Evolutionary conservation across 2,329 filamentous ascomycete genomes (phyloP), one percentile per base, ranked within the genome.

Genomic region (Colletotrichum sp.): DNA sequence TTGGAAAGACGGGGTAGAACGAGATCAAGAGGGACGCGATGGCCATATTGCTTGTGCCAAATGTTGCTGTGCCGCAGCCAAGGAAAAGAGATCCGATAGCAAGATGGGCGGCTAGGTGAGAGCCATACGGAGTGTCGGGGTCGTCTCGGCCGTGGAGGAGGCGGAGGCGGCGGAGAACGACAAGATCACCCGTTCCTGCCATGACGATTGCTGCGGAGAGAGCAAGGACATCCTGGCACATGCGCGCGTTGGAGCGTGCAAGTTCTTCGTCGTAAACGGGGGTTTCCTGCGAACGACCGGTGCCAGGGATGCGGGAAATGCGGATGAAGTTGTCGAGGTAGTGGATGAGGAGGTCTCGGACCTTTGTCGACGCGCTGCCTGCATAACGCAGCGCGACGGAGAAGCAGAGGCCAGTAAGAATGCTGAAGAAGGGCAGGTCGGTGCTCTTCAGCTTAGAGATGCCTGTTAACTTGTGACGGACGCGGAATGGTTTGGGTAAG

Each of bases 1-100:
- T 94, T 0, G 97, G 97, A 82, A 98, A 98, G 24, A 98, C 90
- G 0, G 97, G 97, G 81, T 99, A 99, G 83, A 99, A 98, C 2
- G 97, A 94, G 59, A 97, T 93, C 9, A 99, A 91, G 8, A 99
- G 88, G 15, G 95, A 92, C 2, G 95, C 96, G 65, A 98, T 93
- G 12, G 96, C 96, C 70, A 98, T 88, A 82, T 98, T 94, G 48
- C 94, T 96, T 6, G 95, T 98, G 71, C 95, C 94, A 81, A 99
- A 96, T 0, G 97, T 99, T 80, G 95, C 94, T 2, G 95, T 98
- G 5, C 98, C 97, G 68, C 96, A 98, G 1, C 95, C 97, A 5
- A 99, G 88, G 84, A 99, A 99, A 1, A 99, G 88, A 15, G 95
- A 91, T 7, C 97, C 97, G 63, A 99, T 94, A 1, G 97, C 96